These are phyloP conservation scores for Phyllosticta citriasiana DNA, from an alignment of 2,329 filamentous ascomycete species.

Conservation along the genomic window DNA sequence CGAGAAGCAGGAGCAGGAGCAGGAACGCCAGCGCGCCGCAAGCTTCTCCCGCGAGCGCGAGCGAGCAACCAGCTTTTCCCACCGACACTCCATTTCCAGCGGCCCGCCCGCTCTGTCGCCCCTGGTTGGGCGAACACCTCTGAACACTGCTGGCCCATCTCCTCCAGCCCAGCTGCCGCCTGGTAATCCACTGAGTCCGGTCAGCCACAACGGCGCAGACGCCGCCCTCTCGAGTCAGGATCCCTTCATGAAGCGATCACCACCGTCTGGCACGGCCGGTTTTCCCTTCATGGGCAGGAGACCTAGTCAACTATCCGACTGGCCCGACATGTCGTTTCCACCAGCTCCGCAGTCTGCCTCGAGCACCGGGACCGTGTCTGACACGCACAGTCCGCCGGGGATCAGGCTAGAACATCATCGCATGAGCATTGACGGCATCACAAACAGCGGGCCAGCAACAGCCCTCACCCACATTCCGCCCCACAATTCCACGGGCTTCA, in stretches of 20 bases:
- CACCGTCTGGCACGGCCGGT: constrained; percentile 9
- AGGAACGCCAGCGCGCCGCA: constrained; percentile 16
- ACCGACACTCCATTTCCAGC: constrained; percentile 26
- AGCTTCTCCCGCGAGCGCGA: not conserved
- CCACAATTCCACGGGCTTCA: constrained; percentile 18
- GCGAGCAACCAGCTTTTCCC: constrained; percentile 10
- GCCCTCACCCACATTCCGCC: constrained; percentile 5
- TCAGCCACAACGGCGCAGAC: constrained; percentile 15
- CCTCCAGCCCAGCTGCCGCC: constrained; percentile 22
- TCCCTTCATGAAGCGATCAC: constrained; percentile 21
- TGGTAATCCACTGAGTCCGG: constrained; percentile 24
- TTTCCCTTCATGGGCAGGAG: not conserved
- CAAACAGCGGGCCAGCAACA: constrained; percentile 19
- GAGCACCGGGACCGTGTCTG: not conserved
- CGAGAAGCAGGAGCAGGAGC: constrained; percentile 21
- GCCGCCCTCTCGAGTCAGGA: constrained; percentile 16
- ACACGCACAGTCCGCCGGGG: constrained; percentile 3
- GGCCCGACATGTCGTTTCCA: not conserved
- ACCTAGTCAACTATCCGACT: not conserved
- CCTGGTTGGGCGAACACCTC: constrained; percentile 21
- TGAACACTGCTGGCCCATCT: constrained; percentile 23
- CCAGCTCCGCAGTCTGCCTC: not conserved
- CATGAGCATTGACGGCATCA: constrained; percentile 48
- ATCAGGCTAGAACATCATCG: constrained; percentile 1
- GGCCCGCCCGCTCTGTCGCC: constrained; percentile 22